phyloP scores from a whole-genome alignment of 768 basidiomycete genomes.

The Suillus ampliporus region DNA sequence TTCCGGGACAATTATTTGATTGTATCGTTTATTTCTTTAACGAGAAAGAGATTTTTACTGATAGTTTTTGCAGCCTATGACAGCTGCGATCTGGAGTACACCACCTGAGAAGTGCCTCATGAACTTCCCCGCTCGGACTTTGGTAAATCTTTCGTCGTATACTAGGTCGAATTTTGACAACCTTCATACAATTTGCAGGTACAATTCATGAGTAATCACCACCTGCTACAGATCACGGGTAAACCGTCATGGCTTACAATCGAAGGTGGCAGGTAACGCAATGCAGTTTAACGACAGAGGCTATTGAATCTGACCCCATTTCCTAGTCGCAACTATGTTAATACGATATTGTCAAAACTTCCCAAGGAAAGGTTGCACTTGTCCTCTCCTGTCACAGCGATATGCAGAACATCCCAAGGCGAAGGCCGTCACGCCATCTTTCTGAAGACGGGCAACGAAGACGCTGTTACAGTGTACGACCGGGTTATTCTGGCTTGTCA shows the following conservation, averaged over 20 bases:
- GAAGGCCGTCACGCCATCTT: conserved; percentile 32
- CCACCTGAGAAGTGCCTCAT: conserved; percentile 70
- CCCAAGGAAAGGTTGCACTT: conserved; percentile 61
- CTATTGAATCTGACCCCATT: background rate
- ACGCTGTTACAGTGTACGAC: conserved; percentile 54
- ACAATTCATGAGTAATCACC: conserved; percentile 76
- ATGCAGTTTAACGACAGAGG: background rate
- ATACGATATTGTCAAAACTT: conserved; percentile 61
- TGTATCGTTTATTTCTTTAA: conserved; percentile 43
- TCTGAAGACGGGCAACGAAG: conserved; percentile 54
- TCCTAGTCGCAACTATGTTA: conserved; percentile 66
- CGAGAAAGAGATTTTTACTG: background rate
- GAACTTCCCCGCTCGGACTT: conserved; percentile 72
- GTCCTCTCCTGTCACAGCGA: conserved; percentile 57
- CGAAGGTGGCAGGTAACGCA: conserved; percentile 66
- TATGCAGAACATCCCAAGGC: conserved; percentile 38
- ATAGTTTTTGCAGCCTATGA: conserved; percentile 64
- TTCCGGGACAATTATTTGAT: conserved; percentile 81
- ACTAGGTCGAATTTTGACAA: conserved; percentile 42
- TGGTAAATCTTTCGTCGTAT: conserved; percentile 43
- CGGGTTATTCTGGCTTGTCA: conserved; percentile 79
- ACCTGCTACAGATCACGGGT: conserved; percentile 70
- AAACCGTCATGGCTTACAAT: conserved; percentile 79
- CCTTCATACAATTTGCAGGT: background rate
- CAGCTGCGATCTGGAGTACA: conserved; percentile 81